Percentiles rank a stretch among this genome's conserved stretches.
phyloP scores from a whole-genome alignment of 2,329 filamentous ascomycete species.

The Coniochaeta ligniaria region DNA sequence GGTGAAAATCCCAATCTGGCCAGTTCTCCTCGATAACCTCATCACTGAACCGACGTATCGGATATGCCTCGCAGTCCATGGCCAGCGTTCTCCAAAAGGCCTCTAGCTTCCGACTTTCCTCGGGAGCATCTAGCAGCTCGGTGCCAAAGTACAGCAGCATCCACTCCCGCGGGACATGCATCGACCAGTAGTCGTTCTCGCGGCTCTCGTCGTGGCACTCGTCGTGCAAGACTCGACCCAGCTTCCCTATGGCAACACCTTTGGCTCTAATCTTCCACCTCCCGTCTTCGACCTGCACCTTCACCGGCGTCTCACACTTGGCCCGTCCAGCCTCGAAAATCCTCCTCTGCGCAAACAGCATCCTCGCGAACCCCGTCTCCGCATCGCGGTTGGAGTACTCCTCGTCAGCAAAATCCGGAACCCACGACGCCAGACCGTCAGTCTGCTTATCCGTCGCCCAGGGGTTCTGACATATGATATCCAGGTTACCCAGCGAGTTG shows the following conservation, averaged over 20 bases:
- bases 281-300: neutral
- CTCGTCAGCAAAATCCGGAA: conserved; percentile 1
- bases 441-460: conserved; percentile 5
- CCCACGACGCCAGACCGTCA: conserved; percentile 4
- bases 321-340: neutral
- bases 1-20: neutral
- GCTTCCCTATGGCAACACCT: neutral
- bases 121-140: neutral
- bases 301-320: neutral
- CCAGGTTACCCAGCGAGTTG: conserved; percentile 8
- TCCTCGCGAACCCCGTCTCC: neutral
- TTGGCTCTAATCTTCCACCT: neutral
- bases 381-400: neutral
- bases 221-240: neutral
- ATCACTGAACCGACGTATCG: conserved; percentile 3
- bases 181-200: neutral
- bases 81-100: conserved; percentile 8
- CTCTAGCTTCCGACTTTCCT: conserved; percentile 1
- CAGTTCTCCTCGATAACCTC: neutral
- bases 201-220: neutral
- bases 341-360: conserved; percentile 2
- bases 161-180: neutral
- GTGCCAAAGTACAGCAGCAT: conserved; percentile 1
- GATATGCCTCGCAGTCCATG: conserved; percentile 7
- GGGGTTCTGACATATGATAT: conserved; percentile 5